Percentiles rank a stretch among this genome's conserved stretches.
Evolutionary conservation across 768 basidiomycete species (phyloP).

Genomic region (Exsudoporus frostii): DNA sequence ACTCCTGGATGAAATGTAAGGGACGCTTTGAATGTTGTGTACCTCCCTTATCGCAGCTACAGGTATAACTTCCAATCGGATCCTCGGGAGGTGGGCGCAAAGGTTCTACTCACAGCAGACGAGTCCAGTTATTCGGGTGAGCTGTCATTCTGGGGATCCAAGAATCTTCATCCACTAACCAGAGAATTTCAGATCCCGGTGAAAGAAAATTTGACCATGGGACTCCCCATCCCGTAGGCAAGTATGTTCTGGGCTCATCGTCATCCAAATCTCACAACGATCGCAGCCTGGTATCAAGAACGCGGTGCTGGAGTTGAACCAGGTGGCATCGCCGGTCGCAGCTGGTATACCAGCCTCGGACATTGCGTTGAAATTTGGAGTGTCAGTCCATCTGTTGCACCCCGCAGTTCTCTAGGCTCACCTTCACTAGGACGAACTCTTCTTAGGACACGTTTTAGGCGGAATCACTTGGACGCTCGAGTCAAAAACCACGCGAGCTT

Average conservation of each 20-base stretch:
- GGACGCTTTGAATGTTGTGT: background rate
- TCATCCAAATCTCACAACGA: background rate
- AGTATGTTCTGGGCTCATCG: slow-evolving; percentile 8
- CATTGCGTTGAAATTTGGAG: slow-evolving; percentile 79
- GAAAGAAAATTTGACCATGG: slow-evolving; percentile 59
- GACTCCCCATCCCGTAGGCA: slow-evolving; percentile 74
- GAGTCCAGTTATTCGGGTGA: slow-evolving; percentile 60
- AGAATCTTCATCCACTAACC: background rate
- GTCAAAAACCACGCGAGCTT: slow-evolving; percentile 68
- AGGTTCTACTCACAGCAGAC: slow-evolving; percentile 61
- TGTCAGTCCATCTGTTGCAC: slow-evolving; percentile 35
- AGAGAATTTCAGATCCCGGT: slow-evolving; percentile 19
- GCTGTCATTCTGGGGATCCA: slow-evolving; percentile 12
- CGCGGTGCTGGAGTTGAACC: slow-evolving; percentile 61
- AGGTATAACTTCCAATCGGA: slow-evolving; percentile 76
- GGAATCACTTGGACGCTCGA: slow-evolving; percentile 74
- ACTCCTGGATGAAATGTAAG: slow-evolving; percentile 60
- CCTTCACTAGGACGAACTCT: slow-evolving; percentile 54
- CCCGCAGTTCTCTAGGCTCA: background rate
- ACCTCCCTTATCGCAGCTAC: slow-evolving; percentile 10
- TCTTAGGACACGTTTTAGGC: slow-evolving; percentile 68
- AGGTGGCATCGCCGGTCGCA: slow-evolving; percentile 57
- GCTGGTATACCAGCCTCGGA: slow-evolving; percentile 82
- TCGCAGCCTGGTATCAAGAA: slow-evolving; percentile 80
- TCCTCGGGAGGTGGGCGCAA: slow-evolving; percentile 60